phyloP scores from a whole-genome alignment of 768 basidiomycete species.

The Boletus pseudopeckii region DNA sequence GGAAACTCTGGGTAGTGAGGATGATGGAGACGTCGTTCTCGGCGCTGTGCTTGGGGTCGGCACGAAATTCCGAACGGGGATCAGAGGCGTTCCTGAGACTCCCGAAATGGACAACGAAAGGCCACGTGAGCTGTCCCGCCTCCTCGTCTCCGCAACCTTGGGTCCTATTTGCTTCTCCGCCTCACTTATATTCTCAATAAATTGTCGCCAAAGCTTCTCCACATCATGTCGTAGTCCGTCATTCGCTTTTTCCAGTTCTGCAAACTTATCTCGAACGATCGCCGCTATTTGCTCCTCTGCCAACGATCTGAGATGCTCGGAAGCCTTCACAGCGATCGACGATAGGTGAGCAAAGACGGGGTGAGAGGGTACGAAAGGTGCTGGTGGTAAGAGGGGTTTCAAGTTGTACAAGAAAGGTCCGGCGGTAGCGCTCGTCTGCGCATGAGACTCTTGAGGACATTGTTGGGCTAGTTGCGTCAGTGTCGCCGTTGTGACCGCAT shows the following conservation, averaged over 20 bases:
- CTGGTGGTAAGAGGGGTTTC: conserved; percentile 65
- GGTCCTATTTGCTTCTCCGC: conserved; percentile 39
- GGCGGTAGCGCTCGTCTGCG: conserved; percentile 23
- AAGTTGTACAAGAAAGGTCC: conserved; percentile 48
- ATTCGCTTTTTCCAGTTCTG: conserved; percentile 56
- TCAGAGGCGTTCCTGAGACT: conserved; percentile 33
- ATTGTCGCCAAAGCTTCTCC: conserved; percentile 60
- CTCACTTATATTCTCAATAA: conserved; percentile 45
- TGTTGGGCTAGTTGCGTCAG: conserved; percentile 25
- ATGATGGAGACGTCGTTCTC: conserved; percentile 36
- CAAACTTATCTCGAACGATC: conserved; percentile 50
- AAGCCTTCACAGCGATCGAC: conserved; percentile 51
- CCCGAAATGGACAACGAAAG: conserved; percentile 18
- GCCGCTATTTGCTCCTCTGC: conserved; percentile 58
- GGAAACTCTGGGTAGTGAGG: conserved; percentile 46
- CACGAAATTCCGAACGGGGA: conserved; percentile 52
- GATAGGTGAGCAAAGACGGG: conserved; percentile 66
- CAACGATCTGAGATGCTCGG: conserved; percentile 48
- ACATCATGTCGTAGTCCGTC: conserved; percentile 52
- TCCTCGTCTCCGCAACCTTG: conserved; percentile 13
- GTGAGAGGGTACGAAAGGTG: conserved; percentile 75
- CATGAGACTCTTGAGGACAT: conserved; percentile 24
- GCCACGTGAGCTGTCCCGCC: conserved; percentile 22
- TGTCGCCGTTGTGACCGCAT: conserved; percentile 18
- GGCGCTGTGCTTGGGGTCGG: conserved; percentile 41